Conservation (phyloP, 345 rosid species). For the Eucalyptus regnans region DNA sequence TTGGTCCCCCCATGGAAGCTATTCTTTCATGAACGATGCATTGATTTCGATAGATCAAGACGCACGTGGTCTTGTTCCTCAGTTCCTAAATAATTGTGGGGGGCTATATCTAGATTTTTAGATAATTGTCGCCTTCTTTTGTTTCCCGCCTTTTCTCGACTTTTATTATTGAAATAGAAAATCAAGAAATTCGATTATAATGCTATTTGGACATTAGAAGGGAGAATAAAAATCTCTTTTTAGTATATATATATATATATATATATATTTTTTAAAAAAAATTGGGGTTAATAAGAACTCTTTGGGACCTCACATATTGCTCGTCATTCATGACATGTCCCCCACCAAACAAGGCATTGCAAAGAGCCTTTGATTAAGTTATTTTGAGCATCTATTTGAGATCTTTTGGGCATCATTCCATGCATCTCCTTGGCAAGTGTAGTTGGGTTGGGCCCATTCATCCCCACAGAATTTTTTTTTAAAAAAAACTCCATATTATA, state of each 20-base stretch:
- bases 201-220: not conserved
- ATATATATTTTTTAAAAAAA: fast-evolving
- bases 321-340: not conserved
- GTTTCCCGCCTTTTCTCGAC: not conserved
- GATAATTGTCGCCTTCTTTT: not conserved
- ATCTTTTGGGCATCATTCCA: not conserved
- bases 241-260: too few relatives aligned
- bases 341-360: not conserved
- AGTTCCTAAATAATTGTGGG: not conserved
- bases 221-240: not conserved
- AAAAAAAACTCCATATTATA: not conserved
- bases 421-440: not conserved
- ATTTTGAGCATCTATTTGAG: not conserved
- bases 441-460: not conserved
- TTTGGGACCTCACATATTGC: not conserved
- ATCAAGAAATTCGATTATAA: not conserved
- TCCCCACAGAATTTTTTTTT: not conserved
- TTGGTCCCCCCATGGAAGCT: not conserved
- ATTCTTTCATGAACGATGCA: not conserved
- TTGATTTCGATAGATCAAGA: not conserved
- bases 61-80: slow-evolving; percentile 2
- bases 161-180: not conserved
- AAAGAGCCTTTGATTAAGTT: not conserved
- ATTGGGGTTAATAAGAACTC: not conserved
- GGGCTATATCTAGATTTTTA: not conserved